Conservation (phyloP, 192 early-diverging fungal species). For the Umbelopsis sp. region DNA sequence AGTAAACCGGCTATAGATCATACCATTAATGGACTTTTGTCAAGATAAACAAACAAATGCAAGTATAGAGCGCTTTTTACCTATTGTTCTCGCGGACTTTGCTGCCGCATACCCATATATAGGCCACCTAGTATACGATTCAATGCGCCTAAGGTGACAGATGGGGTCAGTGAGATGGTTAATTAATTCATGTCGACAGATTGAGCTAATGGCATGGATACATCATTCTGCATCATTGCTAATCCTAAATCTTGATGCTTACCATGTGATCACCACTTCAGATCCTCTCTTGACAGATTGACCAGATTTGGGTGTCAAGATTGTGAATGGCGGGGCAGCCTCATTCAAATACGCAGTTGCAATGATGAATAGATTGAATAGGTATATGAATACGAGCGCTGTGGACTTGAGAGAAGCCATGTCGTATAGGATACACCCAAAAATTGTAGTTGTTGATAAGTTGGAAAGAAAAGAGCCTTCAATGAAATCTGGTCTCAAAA, state of each 20-base stretch:
- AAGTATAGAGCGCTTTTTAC: neutral
- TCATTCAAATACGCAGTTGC: neutral
- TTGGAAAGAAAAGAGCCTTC: neutral
- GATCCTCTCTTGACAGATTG: neutral
- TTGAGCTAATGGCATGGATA: neutral
- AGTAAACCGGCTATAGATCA: constrained; percentile 10
- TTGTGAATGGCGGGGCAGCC: neutral
- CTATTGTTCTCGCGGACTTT: constrained; percentile 18
- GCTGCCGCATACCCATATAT: constrained; percentile 24
- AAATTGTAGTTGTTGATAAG: neutral
- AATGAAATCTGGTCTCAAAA: too few species aligned
- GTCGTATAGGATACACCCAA: neutral
- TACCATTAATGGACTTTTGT: neutral
- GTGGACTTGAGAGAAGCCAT: neutral
- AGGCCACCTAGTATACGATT: constrained; percentile 10
- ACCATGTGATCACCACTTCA: neutral
- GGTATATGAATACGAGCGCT: neutral
- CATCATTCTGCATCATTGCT: neutral
- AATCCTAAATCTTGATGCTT: neutral
- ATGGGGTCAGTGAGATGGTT: neutral
- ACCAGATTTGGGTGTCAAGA: constrained; percentile 1
- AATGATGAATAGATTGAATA: neutral
- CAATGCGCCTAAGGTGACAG: constrained; percentile 1
- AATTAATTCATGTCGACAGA: neutral
- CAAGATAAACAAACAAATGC: neutral